Percentiles rank a stretch among this genome's conserved stretches.
phyloP scores from a whole-genome alignment of 2,329 filamentous ascomycete genomes.

The Fusarium temperatum region DNA sequence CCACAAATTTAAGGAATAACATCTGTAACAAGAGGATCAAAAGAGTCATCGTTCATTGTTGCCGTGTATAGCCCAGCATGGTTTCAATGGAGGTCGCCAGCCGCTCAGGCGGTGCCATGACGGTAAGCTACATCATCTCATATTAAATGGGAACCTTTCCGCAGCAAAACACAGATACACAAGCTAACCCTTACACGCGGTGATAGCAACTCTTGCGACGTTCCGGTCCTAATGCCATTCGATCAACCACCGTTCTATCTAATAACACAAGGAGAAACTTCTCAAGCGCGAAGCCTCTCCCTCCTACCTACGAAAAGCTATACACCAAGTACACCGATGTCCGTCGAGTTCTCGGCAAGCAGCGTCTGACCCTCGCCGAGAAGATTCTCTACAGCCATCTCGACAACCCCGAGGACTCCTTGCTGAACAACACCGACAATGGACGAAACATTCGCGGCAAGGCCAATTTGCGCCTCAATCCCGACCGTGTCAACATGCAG shows the following conservation, averaged over 20 bases:
- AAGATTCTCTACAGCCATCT: conserved; percentile 99
- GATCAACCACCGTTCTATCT: conserved; percentile 37
- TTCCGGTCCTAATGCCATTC: conserved; percentile 45
- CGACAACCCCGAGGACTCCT: conserved; percentile 86
- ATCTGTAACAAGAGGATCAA: conserved; percentile 14
- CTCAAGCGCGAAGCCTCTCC: conserved; percentile 55
- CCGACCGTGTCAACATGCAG: conserved; percentile 98
- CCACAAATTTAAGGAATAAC: conserved; percentile 25
- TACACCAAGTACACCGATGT: conserved; percentile 81
- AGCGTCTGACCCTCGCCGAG: conserved; percentile 85
- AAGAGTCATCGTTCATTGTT: conserved; percentile 30
- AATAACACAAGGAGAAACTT: conserved; percentile 50
- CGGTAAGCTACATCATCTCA: conserved; percentile 47
- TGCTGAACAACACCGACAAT: conserved; percentile 84
- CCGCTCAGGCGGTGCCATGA: conserved; percentile 58
- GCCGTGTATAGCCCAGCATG: conserved; percentile 49
- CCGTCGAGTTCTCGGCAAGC: conserved; percentile 72
- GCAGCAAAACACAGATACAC: background rate
- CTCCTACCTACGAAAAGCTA: conserved; percentile 84
- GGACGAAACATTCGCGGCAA: conserved; percentile 84
- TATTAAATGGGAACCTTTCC: conserved; percentile 6
- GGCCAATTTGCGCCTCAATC: conserved; percentile 95
- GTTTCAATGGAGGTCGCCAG: conserved; percentile 61
- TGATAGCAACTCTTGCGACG: conserved; percentile 52
- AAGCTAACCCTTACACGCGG: conserved; percentile 16